A percentile compares a stretch with the other conserved stretches of the same genome.
phyloP scores from a whole-genome alignment of 306 rosid genomes.

The Casuarina glauca region DNA sequence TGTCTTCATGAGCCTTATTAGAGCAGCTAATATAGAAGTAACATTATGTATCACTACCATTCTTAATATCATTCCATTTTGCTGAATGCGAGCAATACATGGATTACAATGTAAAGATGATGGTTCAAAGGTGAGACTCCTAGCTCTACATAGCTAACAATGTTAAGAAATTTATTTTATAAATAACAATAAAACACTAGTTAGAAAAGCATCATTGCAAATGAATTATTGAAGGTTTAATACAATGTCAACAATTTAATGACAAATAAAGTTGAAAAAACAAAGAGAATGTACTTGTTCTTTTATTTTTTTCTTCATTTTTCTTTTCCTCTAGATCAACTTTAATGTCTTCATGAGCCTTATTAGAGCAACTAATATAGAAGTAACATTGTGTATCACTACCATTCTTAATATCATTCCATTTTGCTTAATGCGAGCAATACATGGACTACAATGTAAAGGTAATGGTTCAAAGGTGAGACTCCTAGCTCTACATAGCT shows the following conservation, averaged over 20 bases:
- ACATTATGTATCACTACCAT: slow-evolving; percentile 76
- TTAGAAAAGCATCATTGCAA: slow-evolving; percentile 48
- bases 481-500: slow-evolving; percentile 89
- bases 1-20: slow-evolving; percentile 87
- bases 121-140: slow-evolving; percentile 91
- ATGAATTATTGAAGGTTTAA: slow-evolving; percentile 16
- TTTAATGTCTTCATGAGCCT: slow-evolving; percentile 84
- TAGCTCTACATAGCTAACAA: slow-evolving; percentile 94
- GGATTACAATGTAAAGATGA: slow-evolving; percentile 91
- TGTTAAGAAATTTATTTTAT: too few relatives aligned
- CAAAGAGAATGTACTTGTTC: slow-evolving; percentile 69
- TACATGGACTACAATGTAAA: slow-evolving; percentile 87
- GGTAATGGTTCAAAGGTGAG: slow-evolving; percentile 97
- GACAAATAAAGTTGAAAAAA: not conserved
- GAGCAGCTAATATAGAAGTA: slow-evolving; percentile 93
- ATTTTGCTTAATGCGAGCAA: slow-evolving; percentile 86
- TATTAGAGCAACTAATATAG: slow-evolving; percentile 90
- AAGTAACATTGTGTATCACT: slow-evolving; percentile 80
- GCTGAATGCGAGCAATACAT: slow-evolving; percentile 87
- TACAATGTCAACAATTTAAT: slow-evolving; percentile 20
- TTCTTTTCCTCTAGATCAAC: slow-evolving; percentile 83
- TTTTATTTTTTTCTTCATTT: slow-evolving; percentile 93
- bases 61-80: slow-evolving; percentile 87
- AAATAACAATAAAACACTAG: too few relatives aligned
- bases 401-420: slow-evolving; percentile 84